Conservation (phyloP, 2,329 filamentous ascomycete genomes). For the Akanthomyces muscarius region DNA sequence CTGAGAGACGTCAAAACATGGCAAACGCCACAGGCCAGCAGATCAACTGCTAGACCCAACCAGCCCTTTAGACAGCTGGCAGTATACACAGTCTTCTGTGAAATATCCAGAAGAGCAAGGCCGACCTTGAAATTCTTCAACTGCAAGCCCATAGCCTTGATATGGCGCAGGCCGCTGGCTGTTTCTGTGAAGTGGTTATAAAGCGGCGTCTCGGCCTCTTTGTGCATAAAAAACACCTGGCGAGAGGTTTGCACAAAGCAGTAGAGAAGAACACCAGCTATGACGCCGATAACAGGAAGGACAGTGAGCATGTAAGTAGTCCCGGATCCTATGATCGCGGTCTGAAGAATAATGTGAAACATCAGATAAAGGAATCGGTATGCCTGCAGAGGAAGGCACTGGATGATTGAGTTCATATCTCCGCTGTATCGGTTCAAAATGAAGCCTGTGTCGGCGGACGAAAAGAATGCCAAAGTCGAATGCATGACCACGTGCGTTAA, state of each 20-base stretch:
- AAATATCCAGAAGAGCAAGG: constrained; percentile 42
- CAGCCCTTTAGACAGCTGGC: constrained; percentile 41
- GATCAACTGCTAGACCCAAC: constrained; percentile 45
- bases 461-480: background rate
- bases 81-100: constrained; percentile 52
- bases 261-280: background rate
- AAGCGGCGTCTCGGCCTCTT: constrained; percentile 33
- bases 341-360: background rate
- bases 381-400: constrained; percentile 20
- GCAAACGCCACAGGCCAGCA: constrained; percentile 42
- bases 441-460: background rate
- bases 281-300: background rate
- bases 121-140: constrained; percentile 38
- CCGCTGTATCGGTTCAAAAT: constrained; percentile 2
- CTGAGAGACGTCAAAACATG: constrained; percentile 41
- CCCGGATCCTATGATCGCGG: background rate
- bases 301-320: background rate
- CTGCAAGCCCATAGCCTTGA: constrained; percentile 52
- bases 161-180: constrained; percentile 41
- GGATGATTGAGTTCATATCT: constrained; percentile 24
- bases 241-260: constrained; percentile 30
- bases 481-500: background rate
- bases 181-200: constrained; percentile 40
- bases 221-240: constrained; percentile 33
- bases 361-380: constrained; percentile 7